Evolutionary conservation across 139 green algal genomes (phyloP).

Genomic region (Closterium sp.): DNA sequence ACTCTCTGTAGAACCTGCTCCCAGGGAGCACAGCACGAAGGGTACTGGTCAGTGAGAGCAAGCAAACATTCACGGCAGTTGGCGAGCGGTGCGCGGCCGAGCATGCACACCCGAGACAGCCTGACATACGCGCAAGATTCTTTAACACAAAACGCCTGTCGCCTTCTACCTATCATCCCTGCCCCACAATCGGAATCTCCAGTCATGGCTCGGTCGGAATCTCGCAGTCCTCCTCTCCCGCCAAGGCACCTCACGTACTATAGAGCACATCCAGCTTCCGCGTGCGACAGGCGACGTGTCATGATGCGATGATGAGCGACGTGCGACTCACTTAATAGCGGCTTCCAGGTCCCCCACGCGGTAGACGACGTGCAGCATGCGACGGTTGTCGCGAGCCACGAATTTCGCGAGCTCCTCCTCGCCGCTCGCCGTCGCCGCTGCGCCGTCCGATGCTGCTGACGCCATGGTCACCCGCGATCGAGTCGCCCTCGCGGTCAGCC

Average conservation of each 20-base stretch:
- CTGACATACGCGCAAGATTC: too few relatives aligned
- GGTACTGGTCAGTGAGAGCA: too few relatives aligned
- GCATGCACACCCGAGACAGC: neutral
- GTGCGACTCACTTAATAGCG: slow-evolving; percentile 69
- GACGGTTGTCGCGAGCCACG: slow-evolving; percentile 62
- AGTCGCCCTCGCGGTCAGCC: neutral
- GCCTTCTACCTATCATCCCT: too few relatives aligned
- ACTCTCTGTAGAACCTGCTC: slow-evolving; percentile 61
- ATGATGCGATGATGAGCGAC: neutral
- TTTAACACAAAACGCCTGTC: too few relatives aligned
- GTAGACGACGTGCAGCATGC: slow-evolving; percentile 84
- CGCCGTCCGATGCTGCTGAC: neutral
- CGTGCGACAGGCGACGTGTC: neutral
- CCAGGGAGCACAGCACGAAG: too few relatives aligned
- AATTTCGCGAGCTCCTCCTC: slow-evolving; percentile 27
- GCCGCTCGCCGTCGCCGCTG: neutral
- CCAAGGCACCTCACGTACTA: too few relatives aligned
- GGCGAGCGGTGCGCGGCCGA: neutral
- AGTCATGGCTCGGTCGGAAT: too few relatives aligned
- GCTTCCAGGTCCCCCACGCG: slow-evolving; percentile 71
- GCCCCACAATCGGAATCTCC: too few relatives aligned
- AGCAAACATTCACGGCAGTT: too few relatives aligned
- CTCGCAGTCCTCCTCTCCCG: too few relatives aligned
- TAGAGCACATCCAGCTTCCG: too few relatives aligned
- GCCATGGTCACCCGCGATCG: neutral